These are phyloP conservation scores for Fusarium dlaminii DNA, from an alignment of 2,329 filamentous ascomycete genomes.

Conservation along the genomic window DNA sequence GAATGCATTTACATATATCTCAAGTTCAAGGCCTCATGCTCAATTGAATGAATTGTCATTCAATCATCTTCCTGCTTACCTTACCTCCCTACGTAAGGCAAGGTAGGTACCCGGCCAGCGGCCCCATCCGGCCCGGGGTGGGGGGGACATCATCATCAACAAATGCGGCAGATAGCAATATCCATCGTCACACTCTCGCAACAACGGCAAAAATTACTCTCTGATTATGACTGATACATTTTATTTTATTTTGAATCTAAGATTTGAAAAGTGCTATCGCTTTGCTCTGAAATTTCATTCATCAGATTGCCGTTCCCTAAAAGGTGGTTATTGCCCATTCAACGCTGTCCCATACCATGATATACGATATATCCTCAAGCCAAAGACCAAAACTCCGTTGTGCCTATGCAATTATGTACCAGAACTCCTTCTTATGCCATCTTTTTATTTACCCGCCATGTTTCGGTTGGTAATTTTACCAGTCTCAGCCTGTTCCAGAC, in stretches of 20 bases:
- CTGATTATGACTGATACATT: neutral
- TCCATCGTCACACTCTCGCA: neutral
- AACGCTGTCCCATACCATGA: constrained; percentile 9
- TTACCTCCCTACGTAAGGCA: too few species aligned
- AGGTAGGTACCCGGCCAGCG: neutral
- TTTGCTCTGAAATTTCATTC: neutral
- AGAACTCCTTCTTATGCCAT: constrained; percentile 31
- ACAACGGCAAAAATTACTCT: neutral
- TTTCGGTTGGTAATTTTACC: neutral
- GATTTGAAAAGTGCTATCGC: neutral
- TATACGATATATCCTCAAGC: neutral
- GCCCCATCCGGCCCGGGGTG: neutral
- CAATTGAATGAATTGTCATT: neutral
- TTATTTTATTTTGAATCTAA: neutral
- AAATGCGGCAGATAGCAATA: neutral
- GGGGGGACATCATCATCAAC: neutral
- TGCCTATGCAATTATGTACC: constrained; percentile 4
- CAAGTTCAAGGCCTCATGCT: neutral
- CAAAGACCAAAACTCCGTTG: constrained; percentile 4
- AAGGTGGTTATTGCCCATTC: neutral
- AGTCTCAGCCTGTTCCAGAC: neutral
- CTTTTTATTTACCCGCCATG: neutral
- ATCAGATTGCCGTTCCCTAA: neutral
- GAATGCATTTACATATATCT: too few species aligned
- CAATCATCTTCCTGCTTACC: neutral